Base-by-base conservation (phyloP, 2,329 filamentous ascomycete species). In the Penicillium sp. region DNA sequence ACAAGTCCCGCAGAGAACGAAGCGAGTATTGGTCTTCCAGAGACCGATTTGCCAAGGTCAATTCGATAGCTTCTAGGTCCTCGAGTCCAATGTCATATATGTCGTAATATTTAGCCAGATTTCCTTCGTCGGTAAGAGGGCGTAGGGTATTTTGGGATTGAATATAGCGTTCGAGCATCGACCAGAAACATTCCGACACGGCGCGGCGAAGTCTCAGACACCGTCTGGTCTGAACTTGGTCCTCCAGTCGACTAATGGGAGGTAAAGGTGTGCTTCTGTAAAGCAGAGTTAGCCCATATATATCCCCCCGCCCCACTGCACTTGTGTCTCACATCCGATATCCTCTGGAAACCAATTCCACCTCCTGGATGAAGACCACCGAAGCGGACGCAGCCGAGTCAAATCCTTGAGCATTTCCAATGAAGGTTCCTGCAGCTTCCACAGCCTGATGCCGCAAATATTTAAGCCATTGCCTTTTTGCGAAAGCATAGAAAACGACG, bases 101-200 rank as follows among this genome's bases (percentile, higher is more conserved):
- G 66, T 97, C 92, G 63, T 94, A 89, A 68, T 96, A 95, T 72
- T 91, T 94, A 62, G 95, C 90, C 39, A 99, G 75, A 64, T 96
- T 89, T 44, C 88, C 82, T 64, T 88, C 83, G 67, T 92, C 86
- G 1, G 92, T 84, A 49, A 95, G 84, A 0, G 81, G 82, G 66
- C 86, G 86, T 18, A 97, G 77, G 3, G 79, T 79, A 36, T 80
- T 77, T 56, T 86, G 87, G 11, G 88, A 85, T 59, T 89, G 83
- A 47, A 86, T 83, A 63, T 92, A 91, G 20, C 82, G 81, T 39
- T 85, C 81, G 36, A 96, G 83, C 46, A 88, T 81, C 13, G 86
- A 82, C 35, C 80, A 80, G 55, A 95, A 84, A 53, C 84, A 85
- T 42, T 80, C 81, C 46, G 84, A 85, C 6, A 97, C 78, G n/a